phyloP scores from a whole-genome alignment of 257 asterid genomes.

The Jacaranda copaia region DNA sequence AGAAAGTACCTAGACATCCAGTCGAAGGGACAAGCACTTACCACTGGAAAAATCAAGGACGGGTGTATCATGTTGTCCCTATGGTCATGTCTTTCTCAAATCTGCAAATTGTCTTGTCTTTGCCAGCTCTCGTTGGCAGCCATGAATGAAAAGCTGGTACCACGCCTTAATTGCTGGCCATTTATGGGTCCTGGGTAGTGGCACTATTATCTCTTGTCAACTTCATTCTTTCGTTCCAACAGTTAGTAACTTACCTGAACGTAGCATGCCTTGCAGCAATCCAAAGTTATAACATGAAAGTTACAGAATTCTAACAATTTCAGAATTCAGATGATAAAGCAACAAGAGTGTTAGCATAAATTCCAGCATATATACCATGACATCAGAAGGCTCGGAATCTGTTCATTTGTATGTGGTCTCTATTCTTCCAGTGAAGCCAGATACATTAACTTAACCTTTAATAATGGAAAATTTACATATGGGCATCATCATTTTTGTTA shows the following conservation, averaged over 20 bases:
- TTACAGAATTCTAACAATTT: conserved; percentile 4
- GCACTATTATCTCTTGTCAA: not conserved
- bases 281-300: conserved; percentile 21
- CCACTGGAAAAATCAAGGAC: not conserved
- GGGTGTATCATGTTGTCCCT: not conserved
- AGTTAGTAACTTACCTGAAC: not conserved
- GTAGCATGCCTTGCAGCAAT: not conserved
- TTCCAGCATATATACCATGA: not conserved
- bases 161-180: not conserved
- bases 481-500: not conserved
- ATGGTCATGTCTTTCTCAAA: not conserved
- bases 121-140: conserved; percentile 2
- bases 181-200: not conserved
- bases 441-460: no score
- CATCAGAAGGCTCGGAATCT: not conserved
- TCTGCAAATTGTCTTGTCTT: conserved; percentile 15
- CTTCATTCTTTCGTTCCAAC: not conserved
- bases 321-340: conserved; percentile 22
- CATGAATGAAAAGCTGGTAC: not conserved
- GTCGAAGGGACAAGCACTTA: no score
- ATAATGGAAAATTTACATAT: no score
- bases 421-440: no score
- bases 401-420: not conserved
- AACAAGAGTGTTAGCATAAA: not conserved
- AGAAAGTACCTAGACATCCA: no score